Conservation (phyloP, 1,284 basidiomycete species). For the Papiliotrema nemorosa region DNA sequence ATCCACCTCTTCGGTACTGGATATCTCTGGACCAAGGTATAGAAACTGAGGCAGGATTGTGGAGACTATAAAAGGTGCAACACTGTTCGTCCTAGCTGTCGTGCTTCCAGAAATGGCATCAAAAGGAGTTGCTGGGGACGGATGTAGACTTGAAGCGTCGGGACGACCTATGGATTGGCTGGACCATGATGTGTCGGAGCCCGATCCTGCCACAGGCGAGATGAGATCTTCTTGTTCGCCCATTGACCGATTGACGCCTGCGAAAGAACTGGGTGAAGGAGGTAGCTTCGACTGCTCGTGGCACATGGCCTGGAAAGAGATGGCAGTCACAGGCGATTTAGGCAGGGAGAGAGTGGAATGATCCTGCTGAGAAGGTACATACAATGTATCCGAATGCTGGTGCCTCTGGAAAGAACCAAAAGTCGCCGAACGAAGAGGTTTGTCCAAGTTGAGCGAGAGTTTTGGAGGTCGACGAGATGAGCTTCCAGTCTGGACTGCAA, state of each 20-base stretch:
- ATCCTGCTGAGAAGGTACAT: background rate
- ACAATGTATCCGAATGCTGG: background rate
- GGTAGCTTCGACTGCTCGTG: slow-evolving; percentile 27
- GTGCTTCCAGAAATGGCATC: background rate
- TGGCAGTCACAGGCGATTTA: slow-evolving; percentile 3
- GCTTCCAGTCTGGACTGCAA: slow-evolving; percentile 20
- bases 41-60: slow-evolving; percentile 87
- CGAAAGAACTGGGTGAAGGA: slow-evolving; percentile 32
- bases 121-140: background rate
- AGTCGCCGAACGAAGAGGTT: slow-evolving; percentile 23
- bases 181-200: slow-evolving; percentile 4
- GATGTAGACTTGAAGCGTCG: background rate
- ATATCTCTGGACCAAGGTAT: slow-evolving; percentile 86
- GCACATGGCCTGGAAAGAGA: slow-evolving; percentile 27
- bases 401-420: slow-evolving; percentile 13
- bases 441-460: slow-evolving; percentile 36
- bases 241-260: slow-evolving; percentile 16
- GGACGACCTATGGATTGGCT: background rate
- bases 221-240: slow-evolving; percentile 9
- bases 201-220: background rate
- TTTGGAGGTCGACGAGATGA: slow-evolving; percentile 31
- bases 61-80: slow-evolving; percentile 64
- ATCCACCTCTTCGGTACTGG: slow-evolving; percentile 65
- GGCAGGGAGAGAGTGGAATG: background rate
- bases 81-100: slow-evolving; percentile 56